Conservation (phyloP, 78 protist species). For the Creolimax fragrantissima region DNA sequence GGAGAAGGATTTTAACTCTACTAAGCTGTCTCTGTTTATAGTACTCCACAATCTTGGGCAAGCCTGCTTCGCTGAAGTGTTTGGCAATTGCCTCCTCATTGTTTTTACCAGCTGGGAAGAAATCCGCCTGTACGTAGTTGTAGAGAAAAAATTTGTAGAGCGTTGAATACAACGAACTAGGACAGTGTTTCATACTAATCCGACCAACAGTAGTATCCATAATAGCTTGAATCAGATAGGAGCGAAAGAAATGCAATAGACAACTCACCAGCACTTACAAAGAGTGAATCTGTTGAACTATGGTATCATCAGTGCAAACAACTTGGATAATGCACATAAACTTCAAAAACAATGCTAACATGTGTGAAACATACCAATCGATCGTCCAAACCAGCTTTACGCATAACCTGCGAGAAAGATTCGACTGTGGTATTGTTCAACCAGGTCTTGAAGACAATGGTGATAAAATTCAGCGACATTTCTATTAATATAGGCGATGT, state of each 20-base stretch:
- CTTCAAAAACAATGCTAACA: too few species aligned
- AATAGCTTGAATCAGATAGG: not conserved
- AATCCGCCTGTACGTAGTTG: not conserved
- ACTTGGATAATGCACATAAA: too few species aligned
- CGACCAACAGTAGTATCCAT: too few species aligned
- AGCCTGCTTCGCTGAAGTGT: not conserved
- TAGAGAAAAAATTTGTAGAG: not conserved
- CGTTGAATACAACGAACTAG: not conserved
- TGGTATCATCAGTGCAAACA: not conserved
- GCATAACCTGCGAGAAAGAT: not conserved
- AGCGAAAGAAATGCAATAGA: not conserved
- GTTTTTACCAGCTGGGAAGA: slow-evolving; percentile 2
- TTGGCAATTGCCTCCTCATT: not conserved
- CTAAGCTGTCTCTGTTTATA: not conserved
- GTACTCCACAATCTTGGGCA: not conserved
- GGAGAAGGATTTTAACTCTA: not conserved
- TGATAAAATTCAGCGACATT: not conserved
- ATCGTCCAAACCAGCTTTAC: not conserved
- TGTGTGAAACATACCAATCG: not conserved
- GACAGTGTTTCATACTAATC: not conserved
- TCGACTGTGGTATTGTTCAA: not conserved
- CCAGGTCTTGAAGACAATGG: not conserved
- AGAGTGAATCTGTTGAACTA: not conserved
- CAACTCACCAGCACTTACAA: not conserved
- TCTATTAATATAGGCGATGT: too few species aligned